Evolutionary conservation across 1,284 basidiomycete genomes (phyloP).

Genomic region (Mycena citricolor): DNA sequence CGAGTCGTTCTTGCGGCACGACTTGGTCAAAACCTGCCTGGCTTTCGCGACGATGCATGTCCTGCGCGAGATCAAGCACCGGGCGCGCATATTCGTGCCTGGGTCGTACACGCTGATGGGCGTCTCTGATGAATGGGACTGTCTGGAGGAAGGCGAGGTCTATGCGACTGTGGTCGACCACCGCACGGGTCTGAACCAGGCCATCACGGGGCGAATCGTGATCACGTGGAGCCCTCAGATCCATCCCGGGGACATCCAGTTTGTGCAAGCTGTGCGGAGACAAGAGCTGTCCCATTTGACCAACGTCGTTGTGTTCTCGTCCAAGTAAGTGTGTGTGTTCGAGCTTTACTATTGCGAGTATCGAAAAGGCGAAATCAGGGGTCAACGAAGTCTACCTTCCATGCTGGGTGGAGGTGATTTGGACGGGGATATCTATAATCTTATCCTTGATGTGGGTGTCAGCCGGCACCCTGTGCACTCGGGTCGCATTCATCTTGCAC

Average conservation of each 20-base stretch:
- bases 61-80: slow-evolving; percentile 51
- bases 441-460: slow-evolving; percentile 37
- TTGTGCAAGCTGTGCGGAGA: slow-evolving; percentile 42
- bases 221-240: slow-evolving; percentile 52
- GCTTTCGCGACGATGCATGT: slow-evolving; percentile 39
- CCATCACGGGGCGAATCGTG: slow-evolving; percentile 40
- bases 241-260: slow-evolving; percentile 49
- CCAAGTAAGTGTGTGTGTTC: slow-evolving; percentile 27
- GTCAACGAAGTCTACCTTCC: slow-evolving; percentile 41
- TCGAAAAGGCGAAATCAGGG: slow-evolving; percentile 29
- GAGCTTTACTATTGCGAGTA: slow-evolving; percentile 4
- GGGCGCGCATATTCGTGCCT: slow-evolving; percentile 47
- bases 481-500: slow-evolving; percentile 5
- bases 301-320: slow-evolving; percentile 42
- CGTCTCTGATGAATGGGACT: slow-evolving; percentile 47
- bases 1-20: slow-evolving; percentile 29
- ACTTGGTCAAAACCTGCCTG: slow-evolving; percentile 33
- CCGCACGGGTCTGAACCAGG: slow-evolving; percentile 25
- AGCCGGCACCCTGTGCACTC: slow-evolving; percentile 16
- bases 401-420: slow-evolving; percentile 48
- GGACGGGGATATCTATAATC: slow-evolving; percentile 43
- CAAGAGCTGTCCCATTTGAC: slow-evolving; percentile 35
- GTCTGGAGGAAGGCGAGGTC: slow-evolving; percentile 41
- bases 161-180: slow-evolving; percentile 41
- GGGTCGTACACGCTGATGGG: slow-evolving; percentile 49